These are phyloP conservation scores for Dryas alaskensis DNA, from an alignment of 306 rosid genomes.

Conservation along the genomic window DNA sequence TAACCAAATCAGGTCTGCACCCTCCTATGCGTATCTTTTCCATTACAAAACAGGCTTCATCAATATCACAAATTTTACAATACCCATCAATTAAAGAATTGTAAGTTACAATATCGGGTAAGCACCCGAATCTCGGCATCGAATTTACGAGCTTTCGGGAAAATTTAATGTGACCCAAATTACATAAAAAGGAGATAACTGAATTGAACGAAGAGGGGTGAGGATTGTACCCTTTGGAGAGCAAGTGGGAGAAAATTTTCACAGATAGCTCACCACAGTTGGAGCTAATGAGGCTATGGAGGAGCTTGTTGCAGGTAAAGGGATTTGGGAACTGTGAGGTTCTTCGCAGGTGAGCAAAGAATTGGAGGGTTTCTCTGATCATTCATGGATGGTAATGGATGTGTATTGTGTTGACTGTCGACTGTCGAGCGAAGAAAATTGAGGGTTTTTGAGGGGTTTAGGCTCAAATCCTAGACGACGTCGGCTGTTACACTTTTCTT, in stretches of 20 bases:
- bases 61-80: constrained; percentile 25
- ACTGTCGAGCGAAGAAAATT: background rate
- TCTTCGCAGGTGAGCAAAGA: constrained; percentile 33
- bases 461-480: constrained; percentile 11
- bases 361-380: constrained; percentile 29
- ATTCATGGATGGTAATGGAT: constrained; percentile 15
- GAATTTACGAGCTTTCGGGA: constrained; percentile 18
- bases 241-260: constrained; percentile 26
- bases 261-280: constrained; percentile 33
- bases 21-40: constrained; percentile 4
- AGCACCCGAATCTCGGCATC: constrained; percentile 35
- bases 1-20: constrained; percentile 31
- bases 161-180: constrained; percentile 20
- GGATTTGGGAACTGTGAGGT: constrained; percentile 24
- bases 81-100: constrained; percentile 39
- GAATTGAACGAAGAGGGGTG: constrained; percentile 42
- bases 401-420: background rate
- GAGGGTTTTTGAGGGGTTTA: background rate
- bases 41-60: constrained; percentile 28
- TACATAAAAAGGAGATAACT: constrained; percentile 29
- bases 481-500: no score
- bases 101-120: constrained; percentile 37
- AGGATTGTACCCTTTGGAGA: constrained; percentile 38
- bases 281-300: constrained; percentile 29
- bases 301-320: constrained; percentile 37